Conservation (phyloP, 192 early-diverging fungal species). For the Coemansia sp. region DNA sequence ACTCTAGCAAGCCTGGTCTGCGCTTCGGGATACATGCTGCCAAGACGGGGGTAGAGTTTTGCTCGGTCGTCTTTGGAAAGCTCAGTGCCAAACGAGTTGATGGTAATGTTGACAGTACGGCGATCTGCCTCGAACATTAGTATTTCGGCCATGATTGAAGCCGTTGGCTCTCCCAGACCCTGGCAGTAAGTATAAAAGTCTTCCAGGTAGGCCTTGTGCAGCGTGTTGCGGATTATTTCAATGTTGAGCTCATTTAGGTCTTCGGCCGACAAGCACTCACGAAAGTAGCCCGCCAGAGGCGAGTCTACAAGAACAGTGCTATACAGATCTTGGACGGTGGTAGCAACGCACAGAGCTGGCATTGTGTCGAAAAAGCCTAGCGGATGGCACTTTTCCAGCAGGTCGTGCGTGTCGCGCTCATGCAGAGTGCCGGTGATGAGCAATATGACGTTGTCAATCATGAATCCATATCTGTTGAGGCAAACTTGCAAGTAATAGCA, state of each 20-base stretch:
- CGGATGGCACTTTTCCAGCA: conserved; percentile 96
- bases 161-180: conserved; percentile 75
- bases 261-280: conserved; percentile 91
- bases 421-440: conserved; percentile 97
- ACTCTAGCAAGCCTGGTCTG: conserved; percentile 72
- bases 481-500: not conserved
- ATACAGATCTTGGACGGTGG: conserved; percentile 91
- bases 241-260: conserved; percentile 99
- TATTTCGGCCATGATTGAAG: conserved; percentile 89
- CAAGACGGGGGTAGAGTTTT: conserved; percentile 89
- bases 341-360: conserved; percentile 96
- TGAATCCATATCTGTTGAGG: conserved; percentile 65
- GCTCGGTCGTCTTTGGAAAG: conserved; percentile 92
- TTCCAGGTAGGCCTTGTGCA: conserved; percentile 98
- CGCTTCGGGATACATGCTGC: conserved; percentile 91
- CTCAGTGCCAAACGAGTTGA: conserved; percentile 98
- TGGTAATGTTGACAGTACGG: conserved; percentile 96
- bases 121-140: conserved; percentile 98
- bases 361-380: conserved; percentile 97
- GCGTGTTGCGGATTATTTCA: conserved; percentile 98
- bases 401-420: conserved; percentile 94
- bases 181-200: conserved; percentile 94
- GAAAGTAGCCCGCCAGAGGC: conserved; percentile 96
- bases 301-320: conserved; percentile 96
- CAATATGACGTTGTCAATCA: conserved; percentile 99